phyloP scores from a whole-genome alignment of 2,329 filamentous ascomycete genomes.

The Pseudogymnoascus sp. region DNA sequence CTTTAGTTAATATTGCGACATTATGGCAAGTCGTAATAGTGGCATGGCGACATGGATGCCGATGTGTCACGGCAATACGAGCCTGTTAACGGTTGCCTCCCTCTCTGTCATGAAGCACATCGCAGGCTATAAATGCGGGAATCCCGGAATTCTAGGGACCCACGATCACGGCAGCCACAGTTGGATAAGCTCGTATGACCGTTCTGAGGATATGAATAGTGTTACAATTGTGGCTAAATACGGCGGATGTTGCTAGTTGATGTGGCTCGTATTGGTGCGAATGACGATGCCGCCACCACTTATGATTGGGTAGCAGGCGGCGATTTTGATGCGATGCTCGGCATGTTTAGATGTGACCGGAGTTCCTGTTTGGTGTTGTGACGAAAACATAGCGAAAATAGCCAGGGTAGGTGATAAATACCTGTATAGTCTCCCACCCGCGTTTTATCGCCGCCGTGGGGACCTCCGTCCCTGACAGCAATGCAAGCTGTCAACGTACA shows the following conservation, averaged over 20 bases:
- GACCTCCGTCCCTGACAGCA: background rate
- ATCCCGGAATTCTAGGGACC: background rate
- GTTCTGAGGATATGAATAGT: background rate
- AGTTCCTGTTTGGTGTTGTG: background rate
- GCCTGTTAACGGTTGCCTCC: background rate
- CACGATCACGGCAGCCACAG: background rate
- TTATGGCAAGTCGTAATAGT: background rate
- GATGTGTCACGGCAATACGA: background rate
- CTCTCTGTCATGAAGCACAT: background rate
- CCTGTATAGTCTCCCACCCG: background rate
- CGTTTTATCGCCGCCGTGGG: background rate
- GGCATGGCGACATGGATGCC: background rate
- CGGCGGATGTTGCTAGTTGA: background rate
- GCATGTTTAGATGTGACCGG: background rate
- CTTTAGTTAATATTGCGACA: constrained; percentile 9
- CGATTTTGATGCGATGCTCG: background rate
- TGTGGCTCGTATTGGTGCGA: background rate
- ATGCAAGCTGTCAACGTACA: background rate
- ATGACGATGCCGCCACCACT: background rate
- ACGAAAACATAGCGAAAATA: background rate
- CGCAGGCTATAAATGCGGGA: background rate
- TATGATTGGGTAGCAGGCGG: background rate
- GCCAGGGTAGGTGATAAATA: background rate
- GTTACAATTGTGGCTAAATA: constrained; percentile 4
- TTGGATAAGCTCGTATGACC: background rate